Evolutionary conservation across 78 protist species (phyloP).

Genomic region (Anaeramoeba flamelloides): DNA sequence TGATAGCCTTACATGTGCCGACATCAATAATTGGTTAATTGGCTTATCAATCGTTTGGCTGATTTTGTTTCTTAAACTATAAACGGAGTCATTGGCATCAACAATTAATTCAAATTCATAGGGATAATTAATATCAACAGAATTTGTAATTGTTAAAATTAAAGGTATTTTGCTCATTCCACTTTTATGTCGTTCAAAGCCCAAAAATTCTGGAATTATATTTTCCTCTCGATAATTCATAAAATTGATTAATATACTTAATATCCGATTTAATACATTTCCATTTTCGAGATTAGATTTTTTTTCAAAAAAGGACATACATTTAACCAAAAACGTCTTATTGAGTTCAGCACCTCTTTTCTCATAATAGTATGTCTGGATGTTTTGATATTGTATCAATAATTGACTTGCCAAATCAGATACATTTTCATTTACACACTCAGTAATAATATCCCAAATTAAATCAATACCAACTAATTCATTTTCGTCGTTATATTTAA

Average conservation of each 20-base stretch:
- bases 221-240: not conserved
- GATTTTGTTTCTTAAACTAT: not conserved
- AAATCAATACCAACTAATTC: not conserved
- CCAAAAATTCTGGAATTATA: not conserved
- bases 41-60: not conserved
- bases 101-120: not conserved
- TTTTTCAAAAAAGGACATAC: not conserved
- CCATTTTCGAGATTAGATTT: not conserved
- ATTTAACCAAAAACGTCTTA: not conserved
- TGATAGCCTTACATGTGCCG: not conserved
- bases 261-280: not conserved
- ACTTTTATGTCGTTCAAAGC: not conserved
- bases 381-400: not conserved
- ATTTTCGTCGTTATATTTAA: too few species aligned
- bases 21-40: too few species aligned
- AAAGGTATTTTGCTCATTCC: not conserved
- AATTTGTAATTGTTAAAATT: not conserved
- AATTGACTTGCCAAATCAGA: not conserved
- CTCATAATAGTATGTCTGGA: not conserved
- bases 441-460: not conserved
- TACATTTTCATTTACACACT: not conserved
- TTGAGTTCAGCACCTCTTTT: not conserved
- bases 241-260: not conserved
- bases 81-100: not conserved
- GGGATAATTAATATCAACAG: not conserved